Base-by-base conservation (phyloP, 192 early-diverging fungal species). In the Bifiguratus adelaidae region DNA sequence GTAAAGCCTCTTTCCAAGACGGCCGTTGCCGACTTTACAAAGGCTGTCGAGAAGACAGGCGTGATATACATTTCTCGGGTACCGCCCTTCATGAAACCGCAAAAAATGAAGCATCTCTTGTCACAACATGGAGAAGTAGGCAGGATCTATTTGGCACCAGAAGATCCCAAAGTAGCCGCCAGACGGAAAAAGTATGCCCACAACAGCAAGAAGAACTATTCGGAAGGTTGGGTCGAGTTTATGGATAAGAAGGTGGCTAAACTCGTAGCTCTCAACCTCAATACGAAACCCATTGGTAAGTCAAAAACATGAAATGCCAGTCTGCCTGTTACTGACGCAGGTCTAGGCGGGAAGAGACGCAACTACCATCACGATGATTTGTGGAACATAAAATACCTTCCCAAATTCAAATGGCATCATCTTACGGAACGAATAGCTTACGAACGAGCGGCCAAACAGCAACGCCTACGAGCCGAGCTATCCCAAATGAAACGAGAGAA, bases 141-240 rank as follows among this genome's bases (percentile, higher is more conserved):
- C 4, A 75, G 85, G 11, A 73, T 96, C 16, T 95, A 92, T 65
- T 62, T 95, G 7, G 79, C 78, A 3, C 83, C 88, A 13, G 95
- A 96, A 61, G 77, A 79, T 57, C 35, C 81, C 7, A 85, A 83
- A 59, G 66, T 81, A 15, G 77, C 88, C 29, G 77, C 73, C 8
- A 71, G 85, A 30, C 73, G 93, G 11, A 78, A 85, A 61, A 95
- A 96, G 63, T 88, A 90, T 55, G 77, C 75, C 20, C 78, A 83
- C 19, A 94, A 94, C 70, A 81, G 72, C 43, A 76, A 82, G 11
- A 70, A 80, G 22, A 93, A 94, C 53, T 98, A 77, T 58, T 81
- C 77, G 1, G 93, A 98, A 60, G 95, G 93, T 4, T 98, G 95
- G 95, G 83, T 98, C 20, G 95, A 98, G 65, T 96, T 98, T 63